Conservation (phyloP, 2,329 filamentous ascomycete genomes). For the Trichoderma brevicompactum region DNA sequence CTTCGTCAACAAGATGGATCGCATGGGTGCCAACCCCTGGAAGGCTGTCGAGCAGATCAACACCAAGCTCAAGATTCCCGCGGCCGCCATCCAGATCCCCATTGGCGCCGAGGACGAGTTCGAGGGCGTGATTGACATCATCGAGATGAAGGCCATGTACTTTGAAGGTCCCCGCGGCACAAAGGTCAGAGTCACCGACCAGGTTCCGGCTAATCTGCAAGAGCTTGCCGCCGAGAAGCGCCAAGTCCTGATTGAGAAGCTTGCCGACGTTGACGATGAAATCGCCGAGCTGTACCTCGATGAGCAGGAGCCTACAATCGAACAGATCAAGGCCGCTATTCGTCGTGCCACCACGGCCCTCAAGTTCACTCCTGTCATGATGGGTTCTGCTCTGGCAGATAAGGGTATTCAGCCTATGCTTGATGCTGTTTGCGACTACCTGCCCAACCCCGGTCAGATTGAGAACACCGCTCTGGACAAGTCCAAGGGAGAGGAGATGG, state of each 20-base stretch:
- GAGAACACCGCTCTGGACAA: conserved; percentile 88
- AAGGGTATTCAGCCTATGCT: conserved; percentile 96
- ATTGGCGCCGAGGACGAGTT: conserved; percentile 93
- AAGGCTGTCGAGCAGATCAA: conserved; percentile 98
- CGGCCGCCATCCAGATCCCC: conserved; percentile 91
- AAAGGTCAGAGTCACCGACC: conserved; percentile 73
- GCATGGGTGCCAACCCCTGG: conserved; percentile 97
- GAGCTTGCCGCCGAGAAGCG: conserved; percentile 81
- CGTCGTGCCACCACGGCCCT: conserved; percentile 84
- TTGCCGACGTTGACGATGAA: conserved; percentile 97
- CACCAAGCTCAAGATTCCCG: conserved; percentile 88
- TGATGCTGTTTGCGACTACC: conserved; percentile 93
- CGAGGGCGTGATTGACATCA: conserved; percentile 87
- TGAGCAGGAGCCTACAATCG: conserved; percentile 75
- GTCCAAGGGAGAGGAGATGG: conserved; percentile 74
- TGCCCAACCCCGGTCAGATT: conserved; percentile 89
- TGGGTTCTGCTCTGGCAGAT: conserved; percentile 94
- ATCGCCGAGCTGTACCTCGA: conserved; percentile 95
- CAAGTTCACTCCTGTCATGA: conserved; percentile 93
- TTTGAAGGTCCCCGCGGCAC: conserved; percentile 85
- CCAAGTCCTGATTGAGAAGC: conserved; percentile 84
- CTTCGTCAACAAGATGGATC: conserved; percentile 99
- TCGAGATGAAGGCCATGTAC: conserved; percentile 91
- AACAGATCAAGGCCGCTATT: conserved; percentile 91
- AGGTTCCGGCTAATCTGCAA: conserved; percentile 79